Base-by-base conservation (phyloP, 345 rosid genomes). In the Populus alba region DNA sequence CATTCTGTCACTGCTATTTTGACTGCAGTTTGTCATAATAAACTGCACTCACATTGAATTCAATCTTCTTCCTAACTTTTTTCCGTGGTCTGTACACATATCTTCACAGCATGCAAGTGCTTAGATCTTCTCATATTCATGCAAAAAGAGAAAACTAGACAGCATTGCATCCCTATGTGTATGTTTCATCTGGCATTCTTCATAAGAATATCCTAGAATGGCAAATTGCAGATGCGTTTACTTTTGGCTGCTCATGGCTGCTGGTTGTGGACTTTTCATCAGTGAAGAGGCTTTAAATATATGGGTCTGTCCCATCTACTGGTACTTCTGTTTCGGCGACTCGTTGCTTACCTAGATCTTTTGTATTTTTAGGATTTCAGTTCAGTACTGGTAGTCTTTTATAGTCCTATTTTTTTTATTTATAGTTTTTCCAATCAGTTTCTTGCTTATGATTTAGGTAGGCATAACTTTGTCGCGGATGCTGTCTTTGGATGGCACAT, bases 171-270 rank as follows among this genome's bases (percentile, higher is more conserved):
- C 23, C 62, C 25, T 72, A 8, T 63, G 45, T 35, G 17, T 35
- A 43, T 55, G 31, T 75, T 18, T 55, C 45, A 62, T 23, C 47
- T 68, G 18, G 23, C 65, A 59, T 59, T 45, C 59, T 73, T 59
- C 65, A 83, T 18, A 76, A 78, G 73, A 27, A 75, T 67, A 39
- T 79, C 43, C 41, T 76, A 17, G 43, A 7, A 66, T 68, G 63
- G 70, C 27, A 6, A 41, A 74, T 80, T 84, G 75, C 89, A 92
- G 97, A 84, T 94, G 97, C 96, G 73, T 94, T 69, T 94, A 94
- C 90, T 94, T 94, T 81, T 91, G 97, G 97, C 84, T 92, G 90
- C 90, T 91, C 61, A 92, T 94, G 97, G 97, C 97, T 74, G 98
- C 98, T 49, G 97, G 97, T 18, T 92, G 81, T 25, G 97, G 97